phyloP scores from a whole-genome alignment of 305 asterid species.

The Withania somnifera region DNA sequence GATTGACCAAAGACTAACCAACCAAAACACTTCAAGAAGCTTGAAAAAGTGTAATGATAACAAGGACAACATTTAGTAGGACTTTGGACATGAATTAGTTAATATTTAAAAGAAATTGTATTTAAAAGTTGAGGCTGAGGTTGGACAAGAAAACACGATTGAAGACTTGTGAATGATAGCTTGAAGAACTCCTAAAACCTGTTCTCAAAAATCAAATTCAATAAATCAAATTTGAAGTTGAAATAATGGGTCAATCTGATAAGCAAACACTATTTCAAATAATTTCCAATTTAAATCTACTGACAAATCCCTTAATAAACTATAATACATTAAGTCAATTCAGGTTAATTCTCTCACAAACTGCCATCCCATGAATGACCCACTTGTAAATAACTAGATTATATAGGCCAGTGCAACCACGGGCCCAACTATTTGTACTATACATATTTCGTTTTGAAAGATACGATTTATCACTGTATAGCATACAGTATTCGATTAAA shows the following conservation, averaged over 20 bases:
- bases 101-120: neutral
- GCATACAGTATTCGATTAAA: too few species aligned
- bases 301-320: neutral
- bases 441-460: too few species aligned
- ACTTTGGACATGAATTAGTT: neutral
- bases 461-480: too few species aligned
- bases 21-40: neutral
- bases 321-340: neutral
- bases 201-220: neutral
- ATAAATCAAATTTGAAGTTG: neutral
- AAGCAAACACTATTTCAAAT: neutral
- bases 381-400: too few species aligned
- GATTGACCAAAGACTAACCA: neutral
- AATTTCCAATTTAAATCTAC: neutral
- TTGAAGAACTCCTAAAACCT: neutral
- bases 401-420: too few species aligned
- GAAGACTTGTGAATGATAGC: neutral
- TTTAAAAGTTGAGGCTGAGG: neutral
- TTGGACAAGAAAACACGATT: neutral
- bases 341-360: neutral
- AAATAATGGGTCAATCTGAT: neutral
- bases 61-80: neutral
- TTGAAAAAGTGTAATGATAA: neutral
- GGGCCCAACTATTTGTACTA: too few species aligned
- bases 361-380: neutral